phyloP scores from a whole-genome alignment of 441 rosid genomes.

The Corymbia calophylla region DNA sequence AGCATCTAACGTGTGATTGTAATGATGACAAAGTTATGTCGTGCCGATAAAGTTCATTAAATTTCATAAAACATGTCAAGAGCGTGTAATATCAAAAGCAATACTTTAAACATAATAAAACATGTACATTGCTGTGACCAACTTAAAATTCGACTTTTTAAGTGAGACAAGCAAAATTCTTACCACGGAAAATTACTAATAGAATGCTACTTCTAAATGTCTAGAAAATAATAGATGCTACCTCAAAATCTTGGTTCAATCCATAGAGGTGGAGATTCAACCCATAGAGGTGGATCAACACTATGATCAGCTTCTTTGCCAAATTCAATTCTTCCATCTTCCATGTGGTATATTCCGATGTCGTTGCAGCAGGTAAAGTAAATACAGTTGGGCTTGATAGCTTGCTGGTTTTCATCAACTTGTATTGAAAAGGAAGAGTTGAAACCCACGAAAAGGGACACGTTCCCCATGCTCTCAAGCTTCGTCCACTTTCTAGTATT shows the following conservation, averaged over 20 bases:
- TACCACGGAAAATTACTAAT: background rate
- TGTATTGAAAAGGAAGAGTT: background rate
- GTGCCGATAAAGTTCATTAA: no score
- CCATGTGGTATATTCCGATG: background rate
- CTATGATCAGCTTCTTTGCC: no score
- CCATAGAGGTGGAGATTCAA: background rate
- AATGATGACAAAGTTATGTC: background rate
- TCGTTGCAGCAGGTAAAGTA: no score
- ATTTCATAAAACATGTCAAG: background rate
- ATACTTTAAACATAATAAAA: background rate
- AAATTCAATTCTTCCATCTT: background rate
- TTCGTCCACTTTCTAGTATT: background rate
- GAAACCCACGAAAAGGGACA: background rate
- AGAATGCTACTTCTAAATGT: background rate
- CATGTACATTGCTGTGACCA: background rate
- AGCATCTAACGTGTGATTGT: no score
- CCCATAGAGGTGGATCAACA: background rate
- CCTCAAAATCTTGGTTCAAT: background rate
- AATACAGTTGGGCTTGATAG: no score
- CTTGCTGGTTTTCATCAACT: background rate
- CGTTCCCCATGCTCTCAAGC: background rate
- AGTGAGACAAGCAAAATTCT: background rate
- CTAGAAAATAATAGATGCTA: background rate
- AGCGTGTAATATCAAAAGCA: background rate
- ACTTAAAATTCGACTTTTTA: background rate